Conservation (phyloP, 345 rosid genomes). For the Triadica sebifera region DNA sequence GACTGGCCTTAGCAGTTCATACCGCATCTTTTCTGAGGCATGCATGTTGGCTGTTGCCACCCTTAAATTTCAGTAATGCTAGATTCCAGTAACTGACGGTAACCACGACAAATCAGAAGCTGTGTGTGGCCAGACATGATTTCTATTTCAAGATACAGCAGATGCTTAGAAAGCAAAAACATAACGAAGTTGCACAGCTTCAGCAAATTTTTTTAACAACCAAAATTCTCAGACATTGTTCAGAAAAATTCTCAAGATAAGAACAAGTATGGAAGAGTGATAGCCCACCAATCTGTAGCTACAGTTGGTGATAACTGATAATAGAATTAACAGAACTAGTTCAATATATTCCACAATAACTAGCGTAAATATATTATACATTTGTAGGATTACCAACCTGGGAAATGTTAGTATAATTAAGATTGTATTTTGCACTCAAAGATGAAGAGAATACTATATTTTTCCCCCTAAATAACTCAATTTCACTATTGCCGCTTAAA, state of each 20-base stretch:
- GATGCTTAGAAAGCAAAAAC: neutral
- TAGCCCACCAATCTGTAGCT: neutral
- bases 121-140: neutral
- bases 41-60: too few relatives aligned
- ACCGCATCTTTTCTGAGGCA: too few relatives aligned
- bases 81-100: too few relatives aligned
- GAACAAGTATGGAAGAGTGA: neutral
- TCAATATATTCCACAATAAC: neutral
- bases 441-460: neutral
- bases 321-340: neutral
- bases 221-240: neutral
- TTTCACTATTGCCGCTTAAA: neutral
- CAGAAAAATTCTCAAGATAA: neutral
- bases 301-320: too few relatives aligned
- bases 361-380: slow-evolving; percentile 6
- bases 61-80: too few relatives aligned
- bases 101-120: too few relatives aligned
- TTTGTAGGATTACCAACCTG: neutral
- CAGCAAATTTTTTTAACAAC: neutral
- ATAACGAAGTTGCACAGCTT: neutral
- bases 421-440: neutral
- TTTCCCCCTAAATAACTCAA: neutral
- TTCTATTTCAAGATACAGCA: neutral
- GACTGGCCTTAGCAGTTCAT: too few relatives aligned
- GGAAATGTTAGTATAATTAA: neutral